Evolutionary conservation across 805 yeast species (phyloP).

Genomic region (Groenewaldozyma tartarivorans): DNA sequence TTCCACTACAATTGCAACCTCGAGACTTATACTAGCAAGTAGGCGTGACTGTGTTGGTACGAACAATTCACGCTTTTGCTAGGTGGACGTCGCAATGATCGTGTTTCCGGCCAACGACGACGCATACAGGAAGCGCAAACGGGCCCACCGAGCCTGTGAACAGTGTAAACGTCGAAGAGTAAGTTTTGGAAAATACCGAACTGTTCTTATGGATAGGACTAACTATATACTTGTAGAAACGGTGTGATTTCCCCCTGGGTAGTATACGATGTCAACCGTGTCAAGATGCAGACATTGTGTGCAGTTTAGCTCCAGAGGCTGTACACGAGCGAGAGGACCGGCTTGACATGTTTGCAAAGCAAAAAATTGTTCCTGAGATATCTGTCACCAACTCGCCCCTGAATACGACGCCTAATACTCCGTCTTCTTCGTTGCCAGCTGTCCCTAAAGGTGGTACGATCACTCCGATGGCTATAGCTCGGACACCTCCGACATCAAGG

Average conservation of each 20-base stretch:
- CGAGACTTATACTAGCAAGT: too few species aligned
- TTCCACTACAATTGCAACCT: too few species aligned
- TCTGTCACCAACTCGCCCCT: neutral
- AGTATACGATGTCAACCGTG: conserved; percentile 27
- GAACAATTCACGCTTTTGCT: too few species aligned
- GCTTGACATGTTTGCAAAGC: conserved; percentile 7
- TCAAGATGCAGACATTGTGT: conserved; percentile 22
- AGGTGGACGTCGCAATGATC: conserved; percentile 26
- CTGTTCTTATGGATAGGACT: neutral
- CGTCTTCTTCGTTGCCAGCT: neutral
- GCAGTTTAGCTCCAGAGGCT: conserved; percentile 22
- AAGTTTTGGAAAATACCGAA: conserved; percentile 5
- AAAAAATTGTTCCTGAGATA: neutral
- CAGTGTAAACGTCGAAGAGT: conserved; percentile 31
- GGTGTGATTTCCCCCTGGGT: conserved; percentile 24
- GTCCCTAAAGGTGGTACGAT: too few species aligned
- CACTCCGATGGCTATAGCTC: neutral
- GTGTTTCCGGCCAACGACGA: conserved; percentile 37
- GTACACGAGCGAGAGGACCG: conserved; percentile 12
- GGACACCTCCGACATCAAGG: neutral
- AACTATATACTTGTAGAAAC: conserved; percentile 14
- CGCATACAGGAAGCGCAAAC: conserved; percentile 32
- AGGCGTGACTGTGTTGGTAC: too few species aligned
- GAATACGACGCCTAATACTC: neutral
- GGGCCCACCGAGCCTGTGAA: conserved; percentile 35